These are phyloP conservation scores for Marsdenia floribunda DNA, from an alignment of 257 asterid genomes.

Conservation along the genomic window DNA sequence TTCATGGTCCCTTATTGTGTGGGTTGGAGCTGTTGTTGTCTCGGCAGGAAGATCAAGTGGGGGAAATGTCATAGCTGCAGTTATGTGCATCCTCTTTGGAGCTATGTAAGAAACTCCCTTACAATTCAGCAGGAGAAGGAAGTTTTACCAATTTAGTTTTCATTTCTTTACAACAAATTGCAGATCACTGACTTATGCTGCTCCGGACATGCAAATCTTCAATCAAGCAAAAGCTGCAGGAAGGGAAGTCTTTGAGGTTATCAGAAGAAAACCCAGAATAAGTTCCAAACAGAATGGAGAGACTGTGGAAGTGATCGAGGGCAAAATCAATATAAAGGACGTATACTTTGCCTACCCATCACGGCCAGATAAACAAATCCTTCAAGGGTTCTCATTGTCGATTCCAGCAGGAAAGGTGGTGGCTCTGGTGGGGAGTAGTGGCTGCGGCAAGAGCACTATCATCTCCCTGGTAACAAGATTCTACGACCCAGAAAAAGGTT, in stretches of 20 bases:
- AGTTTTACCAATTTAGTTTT: conserved; percentile 4
- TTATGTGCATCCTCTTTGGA: conserved; percentile 87
- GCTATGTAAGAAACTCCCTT: conserved; percentile 66
- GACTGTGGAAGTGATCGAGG: conserved; percentile 37
- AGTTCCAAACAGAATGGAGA: conserved; percentile 35
- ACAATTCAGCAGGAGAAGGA: not conserved
- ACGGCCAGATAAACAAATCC: conserved; percentile 43
- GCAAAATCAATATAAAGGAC: conserved; percentile 49
- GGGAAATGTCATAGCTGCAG: conserved; percentile 81
- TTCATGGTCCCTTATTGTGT: conserved; percentile 83
- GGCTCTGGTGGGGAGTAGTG: conserved; percentile 71
- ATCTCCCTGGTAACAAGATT: conserved; percentile 61
- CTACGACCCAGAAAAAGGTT: conserved; percentile 68
- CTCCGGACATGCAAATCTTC: conserved; percentile 84
- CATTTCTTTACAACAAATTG: conserved; percentile 11
- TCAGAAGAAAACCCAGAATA: conserved; percentile 58
- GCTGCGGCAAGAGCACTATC: conserved; percentile 86
- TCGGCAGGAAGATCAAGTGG: conserved; percentile 56
- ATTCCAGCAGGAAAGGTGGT: conserved; percentile 79
- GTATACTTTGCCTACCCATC: conserved; percentile 73
- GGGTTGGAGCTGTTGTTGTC: conserved; percentile 79
- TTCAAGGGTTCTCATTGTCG: conserved; percentile 68
- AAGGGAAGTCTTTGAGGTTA: conserved; percentile 62
- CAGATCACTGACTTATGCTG: conserved; percentile 84
- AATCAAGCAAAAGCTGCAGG: conserved; percentile 93